Conservation (phyloP, 768 basidiomycete genomes). For the Grammothele lineata region DNA sequence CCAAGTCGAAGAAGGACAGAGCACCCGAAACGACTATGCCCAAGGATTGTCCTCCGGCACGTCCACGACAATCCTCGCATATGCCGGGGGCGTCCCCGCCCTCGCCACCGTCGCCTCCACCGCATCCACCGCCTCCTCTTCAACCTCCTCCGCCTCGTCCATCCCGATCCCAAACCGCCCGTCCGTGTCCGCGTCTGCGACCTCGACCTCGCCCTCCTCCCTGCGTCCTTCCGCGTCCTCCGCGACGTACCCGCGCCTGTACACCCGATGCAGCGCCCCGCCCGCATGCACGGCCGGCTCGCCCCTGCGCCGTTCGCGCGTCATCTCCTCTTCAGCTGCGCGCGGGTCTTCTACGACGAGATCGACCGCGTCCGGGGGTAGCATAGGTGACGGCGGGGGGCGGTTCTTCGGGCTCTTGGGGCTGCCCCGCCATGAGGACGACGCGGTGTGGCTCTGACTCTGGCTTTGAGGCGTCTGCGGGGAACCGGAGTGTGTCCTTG, state of each 20-base stretch:
- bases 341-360: conserved; percentile 70
- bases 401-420: conserved; percentile 14
- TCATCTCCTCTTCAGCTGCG: conserved; percentile 49
- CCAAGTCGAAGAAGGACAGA: too few relatives aligned
- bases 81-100: conserved; percentile 42
- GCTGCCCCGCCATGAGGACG: conserved; percentile 15
- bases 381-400: conserved; percentile 19
- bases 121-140: conserved; percentile 23
- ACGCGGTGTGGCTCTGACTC: background rate
- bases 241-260: conserved; percentile 43
- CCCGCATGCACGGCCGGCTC: conserved; percentile 43
- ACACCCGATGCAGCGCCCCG: conserved; percentile 47
- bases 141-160: conserved; percentile 35
- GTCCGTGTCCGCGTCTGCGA: conserved; percentile 23
- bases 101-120: conserved; percentile 19
- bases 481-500: conserved; percentile 7
- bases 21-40: too few relatives aligned
- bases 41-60: conserved; percentile 52
- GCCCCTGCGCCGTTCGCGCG: conserved; percentile 54
- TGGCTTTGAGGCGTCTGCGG: conserved; percentile 6
- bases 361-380: conserved; percentile 81
- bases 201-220: conserved; percentile 39
- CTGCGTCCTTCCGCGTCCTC: conserved; percentile 32
- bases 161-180: conserved; percentile 29
- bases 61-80: conserved; percentile 34